Base-by-base conservation (phyloP, 768 basidiomycete species). In the Xerocomus spinulosus region DNA sequence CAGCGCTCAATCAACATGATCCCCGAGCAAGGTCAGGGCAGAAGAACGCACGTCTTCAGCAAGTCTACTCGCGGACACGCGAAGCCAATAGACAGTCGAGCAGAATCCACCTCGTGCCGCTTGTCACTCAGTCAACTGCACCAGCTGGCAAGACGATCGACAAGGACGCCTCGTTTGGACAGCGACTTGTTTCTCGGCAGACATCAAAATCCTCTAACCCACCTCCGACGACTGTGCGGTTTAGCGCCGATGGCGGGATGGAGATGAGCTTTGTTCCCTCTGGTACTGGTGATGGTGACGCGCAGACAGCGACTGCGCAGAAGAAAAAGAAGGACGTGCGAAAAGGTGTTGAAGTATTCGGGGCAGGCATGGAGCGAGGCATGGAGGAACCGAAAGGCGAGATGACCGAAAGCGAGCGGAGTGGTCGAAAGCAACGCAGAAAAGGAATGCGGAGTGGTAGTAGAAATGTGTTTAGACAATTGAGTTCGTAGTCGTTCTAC, bases 341-440 rank as follows among this genome's bases (percentile, higher is more conserved):
- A 59, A 84, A 80, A 63, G 84, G 82, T 23, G 79, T 83, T 35
- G 90, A 93, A 67, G 68, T 68, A 37, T 94, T 95, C 60, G 93
- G 92, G 23, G 87, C 83, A 36, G 92, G 93, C 20, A 72, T 98
- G 82, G 92, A 96, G 73, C 84, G 76, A 57, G 91, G 90, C 2
- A 77, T 79, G 2, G 73, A 72, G 40, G 79, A 78, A 33, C 65
- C 69, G 9, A 70, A 51, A 21, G 55, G 67, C 21, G 75, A 73
- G 49, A 64, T 83, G 58, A 77, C 71, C 29, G 87, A 86, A 53
- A 76, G 76, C 50, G 87, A 89, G 42, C 73, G 84, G 56, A 77
- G 75, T 34, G 94, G 95, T n/a, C 74, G 95, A 67, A 83, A 78
- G 28, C 77, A 87, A 30, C 76, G 90, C 58, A 72, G 94, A 64